Evolutionary conservation across 2,329 filamentous ascomycete genomes (phyloP).

Genomic region (Cordyceps militaris): DNA sequence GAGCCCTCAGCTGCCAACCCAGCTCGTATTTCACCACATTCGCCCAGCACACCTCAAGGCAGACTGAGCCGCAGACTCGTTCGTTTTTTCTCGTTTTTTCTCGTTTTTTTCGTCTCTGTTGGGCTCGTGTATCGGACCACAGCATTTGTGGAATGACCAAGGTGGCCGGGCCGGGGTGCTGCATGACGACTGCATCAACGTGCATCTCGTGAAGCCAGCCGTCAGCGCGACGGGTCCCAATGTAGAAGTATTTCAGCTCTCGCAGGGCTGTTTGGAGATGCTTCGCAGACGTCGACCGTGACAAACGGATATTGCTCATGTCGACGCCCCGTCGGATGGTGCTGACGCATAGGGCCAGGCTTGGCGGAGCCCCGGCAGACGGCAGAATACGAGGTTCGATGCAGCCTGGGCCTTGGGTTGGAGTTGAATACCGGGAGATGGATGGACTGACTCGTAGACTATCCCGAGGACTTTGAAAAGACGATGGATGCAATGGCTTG

Average conservation of each 20-base stretch:
- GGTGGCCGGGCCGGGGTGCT: background rate
- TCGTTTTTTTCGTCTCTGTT: background rate
- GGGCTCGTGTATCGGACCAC: background rate
- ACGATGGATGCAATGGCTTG: too few species aligned
- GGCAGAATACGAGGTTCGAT: conserved; percentile 3
- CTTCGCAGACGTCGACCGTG: background rate
- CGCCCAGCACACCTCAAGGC: background rate
- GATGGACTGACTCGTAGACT: too few species aligned
- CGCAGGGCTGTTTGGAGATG: background rate
- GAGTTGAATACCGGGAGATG: too few species aligned
- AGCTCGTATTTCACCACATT: background rate
- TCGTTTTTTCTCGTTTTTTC: too few species aligned
- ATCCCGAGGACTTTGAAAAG: background rate
- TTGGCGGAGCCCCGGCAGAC: background rate
- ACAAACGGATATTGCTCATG: background rate
- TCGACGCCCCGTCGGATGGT: background rate
- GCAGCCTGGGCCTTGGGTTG: too few species aligned
- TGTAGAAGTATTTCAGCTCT: background rate
- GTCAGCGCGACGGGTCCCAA: background rate
- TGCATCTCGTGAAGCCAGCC: background rate
- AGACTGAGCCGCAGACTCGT: background rate
- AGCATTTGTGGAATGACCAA: background rate
- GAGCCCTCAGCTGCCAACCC: background rate
- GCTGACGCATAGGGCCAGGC: background rate
- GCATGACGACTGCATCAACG: background rate